phyloP scores from a whole-genome alignment of 108 stramenopile genomes.

The Cyclotella choctawhatcheeana region DNA sequence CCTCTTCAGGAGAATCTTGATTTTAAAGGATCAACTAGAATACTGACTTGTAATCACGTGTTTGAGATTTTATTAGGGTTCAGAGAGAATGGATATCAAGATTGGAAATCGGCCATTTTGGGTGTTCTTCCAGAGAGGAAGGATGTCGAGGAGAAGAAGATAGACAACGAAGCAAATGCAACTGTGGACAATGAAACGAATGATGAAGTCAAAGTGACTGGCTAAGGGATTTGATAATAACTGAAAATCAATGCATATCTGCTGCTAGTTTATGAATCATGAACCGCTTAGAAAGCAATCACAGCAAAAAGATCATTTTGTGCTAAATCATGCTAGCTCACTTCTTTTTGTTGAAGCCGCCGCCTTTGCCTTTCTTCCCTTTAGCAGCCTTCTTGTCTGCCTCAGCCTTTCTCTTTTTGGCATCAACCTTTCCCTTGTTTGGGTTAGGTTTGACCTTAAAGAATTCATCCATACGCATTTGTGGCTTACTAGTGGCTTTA shows the following conservation, averaged over 20 bases:
- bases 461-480: slow-evolving; percentile 91
- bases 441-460: slow-evolving; percentile 75
- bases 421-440: slow-evolving; percentile 44
- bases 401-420: slow-evolving; percentile 57
- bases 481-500: slow-evolving; percentile 80
- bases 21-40: slow-evolving; percentile 62
- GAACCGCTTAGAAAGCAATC: no score
- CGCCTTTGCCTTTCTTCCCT: slow-evolving; percentile 59
- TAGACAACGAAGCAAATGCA: slow-evolving; percentile 4
- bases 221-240: no score
- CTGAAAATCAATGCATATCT: no score
- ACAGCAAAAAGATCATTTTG: no score
- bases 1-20: slow-evolving; percentile 68
- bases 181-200: neutral
- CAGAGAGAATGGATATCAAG: slow-evolving; percentile 58
- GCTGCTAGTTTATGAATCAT: no score
- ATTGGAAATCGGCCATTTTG: slow-evolving; percentile 76
- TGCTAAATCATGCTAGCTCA: no score
- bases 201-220: no score
- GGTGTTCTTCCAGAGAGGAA: slow-evolving; percentile 76
- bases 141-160: slow-evolving; percentile 53
- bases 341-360: slow-evolving; percentile 35
- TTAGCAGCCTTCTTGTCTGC: slow-evolving; percentile 22
- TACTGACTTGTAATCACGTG: slow-evolving; percentile 84
- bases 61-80: slow-evolving; percentile 82